Conservation (phyloP, 1,284 basidiomycete genomes). For the Moesziomyces aphidis region DNA sequence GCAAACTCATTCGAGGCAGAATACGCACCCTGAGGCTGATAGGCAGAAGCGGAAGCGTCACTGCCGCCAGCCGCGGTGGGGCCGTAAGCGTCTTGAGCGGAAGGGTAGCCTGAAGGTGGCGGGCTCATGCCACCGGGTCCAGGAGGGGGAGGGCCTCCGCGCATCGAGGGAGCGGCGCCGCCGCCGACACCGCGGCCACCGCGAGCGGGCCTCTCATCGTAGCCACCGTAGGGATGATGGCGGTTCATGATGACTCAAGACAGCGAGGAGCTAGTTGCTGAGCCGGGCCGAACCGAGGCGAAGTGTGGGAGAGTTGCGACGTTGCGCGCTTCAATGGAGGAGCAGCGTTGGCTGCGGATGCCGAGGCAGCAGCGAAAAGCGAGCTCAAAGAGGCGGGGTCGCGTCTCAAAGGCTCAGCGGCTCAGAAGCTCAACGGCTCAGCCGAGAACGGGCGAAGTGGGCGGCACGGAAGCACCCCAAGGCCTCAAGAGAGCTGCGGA, state of each 20-base stretch:
- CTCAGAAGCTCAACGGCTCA: conserved; percentile 39
- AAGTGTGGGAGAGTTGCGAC: conserved; percentile 9
- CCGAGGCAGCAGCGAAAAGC: neutral
- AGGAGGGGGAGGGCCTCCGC: conserved; percentile 25
- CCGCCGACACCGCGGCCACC: conserved; percentile 51
- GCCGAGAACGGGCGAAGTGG: conserved; percentile 10
- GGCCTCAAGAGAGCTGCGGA: conserved; percentile 20
- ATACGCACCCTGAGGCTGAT: conserved; percentile 30
- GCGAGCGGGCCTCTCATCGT: conserved; percentile 72
- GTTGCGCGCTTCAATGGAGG: conserved; percentile 6
- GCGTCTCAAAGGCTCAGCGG: conserved; percentile 9
- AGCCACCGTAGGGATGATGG: conserved; percentile 84
- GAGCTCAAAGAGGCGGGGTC: conserved; percentile 15
- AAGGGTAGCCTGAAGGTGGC: conserved; percentile 21
- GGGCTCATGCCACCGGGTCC: conserved; percentile 29
- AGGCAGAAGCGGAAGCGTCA: conserved; percentile 15
- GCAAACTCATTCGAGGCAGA: conserved; percentile 25
- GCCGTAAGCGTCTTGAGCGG: conserved; percentile 30
- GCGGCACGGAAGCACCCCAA: neutral
- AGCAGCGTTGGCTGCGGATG: conserved; percentile 1
- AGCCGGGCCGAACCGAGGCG: neutral
- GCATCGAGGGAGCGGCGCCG: conserved; percentile 30
- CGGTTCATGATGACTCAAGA: conserved; percentile 78
- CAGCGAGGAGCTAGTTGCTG: neutral
- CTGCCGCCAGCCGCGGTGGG: conserved; percentile 14